These are phyloP conservation scores for Candida succiphila DNA, from an alignment of 805 yeast species.

Conservation along the genomic window DNA sequence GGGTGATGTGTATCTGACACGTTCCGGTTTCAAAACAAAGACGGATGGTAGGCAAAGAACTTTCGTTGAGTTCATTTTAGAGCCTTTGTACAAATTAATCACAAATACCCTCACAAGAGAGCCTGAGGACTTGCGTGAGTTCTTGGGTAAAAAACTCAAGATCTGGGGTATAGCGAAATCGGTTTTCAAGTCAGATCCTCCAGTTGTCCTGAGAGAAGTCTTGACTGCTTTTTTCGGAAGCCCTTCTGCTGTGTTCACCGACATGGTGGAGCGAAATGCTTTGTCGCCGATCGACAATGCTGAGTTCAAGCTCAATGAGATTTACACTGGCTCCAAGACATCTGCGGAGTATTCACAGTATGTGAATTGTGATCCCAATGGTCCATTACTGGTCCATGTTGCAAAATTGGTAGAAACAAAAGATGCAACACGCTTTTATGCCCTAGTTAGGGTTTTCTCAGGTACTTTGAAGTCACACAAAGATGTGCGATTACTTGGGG, in stretches of 20 bases:
- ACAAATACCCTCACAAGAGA: constrained; percentile 49
- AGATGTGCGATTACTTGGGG: constrained; percentile 47
- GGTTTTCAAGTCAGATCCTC: constrained; percentile 42
- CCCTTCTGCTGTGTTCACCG: constrained; percentile 40
- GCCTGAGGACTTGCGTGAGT: constrained; percentile 28
- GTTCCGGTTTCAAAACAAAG: constrained; percentile 33
- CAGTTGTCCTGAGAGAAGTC: constrained; percentile 44
- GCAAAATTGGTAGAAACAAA: constrained; percentile 48
- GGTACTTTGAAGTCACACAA: constrained; percentile 47
- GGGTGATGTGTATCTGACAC: constrained; percentile 58
- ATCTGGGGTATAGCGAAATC: constrained; percentile 29
- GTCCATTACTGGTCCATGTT: constrained; percentile 41
- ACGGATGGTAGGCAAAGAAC: constrained; percentile 23
- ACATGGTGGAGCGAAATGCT: constrained; percentile 24
- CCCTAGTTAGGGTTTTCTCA: constrained; percentile 50
- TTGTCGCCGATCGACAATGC: constrained; percentile 30
- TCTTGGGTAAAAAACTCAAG: constrained; percentile 40
- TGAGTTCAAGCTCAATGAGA: constrained; percentile 10
- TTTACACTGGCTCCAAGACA: constrained; percentile 20
- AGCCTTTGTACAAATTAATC: constrained; percentile 73
- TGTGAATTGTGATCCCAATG: constrained; percentile 26
- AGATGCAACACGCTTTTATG: constrained; percentile 41
- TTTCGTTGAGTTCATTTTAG: constrained; percentile 57
- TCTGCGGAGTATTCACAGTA: constrained; percentile 8
- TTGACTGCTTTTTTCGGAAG: constrained; percentile 44